A percentile compares a stretch with the other conserved stretches of the same genome.
phyloP scores from a whole-genome alignment of 208 protist genomes.

The Leishmania tarentolae region DNA sequence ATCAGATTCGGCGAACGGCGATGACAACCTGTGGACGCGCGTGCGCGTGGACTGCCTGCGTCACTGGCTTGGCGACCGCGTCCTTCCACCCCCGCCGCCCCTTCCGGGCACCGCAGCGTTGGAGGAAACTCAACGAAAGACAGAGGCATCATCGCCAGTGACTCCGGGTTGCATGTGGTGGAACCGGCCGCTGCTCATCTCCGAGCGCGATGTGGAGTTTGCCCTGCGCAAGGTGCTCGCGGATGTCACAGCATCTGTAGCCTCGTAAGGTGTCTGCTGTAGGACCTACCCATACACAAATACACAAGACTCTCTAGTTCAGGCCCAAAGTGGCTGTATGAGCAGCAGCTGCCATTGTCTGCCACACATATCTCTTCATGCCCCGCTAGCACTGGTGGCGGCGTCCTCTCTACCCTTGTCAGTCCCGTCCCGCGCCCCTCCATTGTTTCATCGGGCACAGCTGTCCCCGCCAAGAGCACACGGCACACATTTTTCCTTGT shows the following conservation, averaged over 20 bases:
- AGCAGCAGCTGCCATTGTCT: not conserved
- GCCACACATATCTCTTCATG: not conserved
- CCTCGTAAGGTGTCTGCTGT: not conserved
- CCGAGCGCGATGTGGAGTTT: conserved; percentile 57
- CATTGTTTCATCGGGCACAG: not conserved
- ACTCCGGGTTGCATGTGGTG: conserved; percentile 3
- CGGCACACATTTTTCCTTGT: not conserved
- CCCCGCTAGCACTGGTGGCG: not conserved
- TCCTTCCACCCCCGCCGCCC: conserved; percentile 13
- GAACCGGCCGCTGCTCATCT: conserved; percentile 31
- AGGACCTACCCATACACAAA: not conserved
- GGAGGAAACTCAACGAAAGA: not conserved
- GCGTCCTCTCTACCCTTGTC: not conserved
- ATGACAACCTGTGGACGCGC: conserved; percentile 14
- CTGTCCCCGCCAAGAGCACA: not conserved
- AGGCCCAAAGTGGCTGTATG: not conserved
- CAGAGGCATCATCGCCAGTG: not conserved
- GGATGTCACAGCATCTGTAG: not conserved
- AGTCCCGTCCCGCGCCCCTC: not conserved
- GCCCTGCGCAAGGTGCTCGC: conserved; percentile 33
- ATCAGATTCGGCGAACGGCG: not conserved
- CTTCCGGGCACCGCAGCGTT: conserved; percentile 3
- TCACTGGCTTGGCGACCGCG: conserved; percentile 6
- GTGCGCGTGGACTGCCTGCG: conserved; percentile 15
- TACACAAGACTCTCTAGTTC: not conserved